These are phyloP conservation scores for Dichomitus squalens DNA, from an alignment of 1,284 basidiomycete genomes.

Conservation along the genomic window DNA sequence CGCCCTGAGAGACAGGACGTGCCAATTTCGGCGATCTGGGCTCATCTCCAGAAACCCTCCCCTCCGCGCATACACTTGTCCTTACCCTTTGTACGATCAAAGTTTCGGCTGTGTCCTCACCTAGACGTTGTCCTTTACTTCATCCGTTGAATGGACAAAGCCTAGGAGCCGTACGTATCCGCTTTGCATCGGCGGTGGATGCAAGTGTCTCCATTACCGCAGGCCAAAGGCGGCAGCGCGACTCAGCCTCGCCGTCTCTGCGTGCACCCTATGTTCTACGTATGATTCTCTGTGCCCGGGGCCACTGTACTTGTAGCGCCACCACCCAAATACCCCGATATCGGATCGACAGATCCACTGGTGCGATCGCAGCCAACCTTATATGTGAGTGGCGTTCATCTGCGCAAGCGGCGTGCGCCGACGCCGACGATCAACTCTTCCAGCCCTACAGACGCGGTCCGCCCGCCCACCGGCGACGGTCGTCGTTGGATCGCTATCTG, in stretches of 20 bases:
- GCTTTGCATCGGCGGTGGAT: background rate
- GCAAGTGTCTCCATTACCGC: background rate
- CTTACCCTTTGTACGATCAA: background rate
- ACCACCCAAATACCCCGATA: background rate
- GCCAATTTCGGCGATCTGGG: background rate
- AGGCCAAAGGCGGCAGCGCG: background rate
- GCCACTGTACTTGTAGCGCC: background rate
- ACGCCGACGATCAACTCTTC: background rate
- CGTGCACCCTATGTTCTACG: background rate
- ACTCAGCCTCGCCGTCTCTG: background rate
- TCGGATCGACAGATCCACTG: slow-evolving; percentile 8
- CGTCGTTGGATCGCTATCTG: slow-evolving; percentile 14
- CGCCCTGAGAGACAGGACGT: background rate
- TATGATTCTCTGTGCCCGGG: background rate
- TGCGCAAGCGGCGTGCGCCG: background rate
- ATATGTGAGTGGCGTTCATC: background rate
- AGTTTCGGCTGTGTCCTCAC: background rate
- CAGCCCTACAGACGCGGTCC: background rate
- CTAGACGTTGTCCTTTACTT: background rate
- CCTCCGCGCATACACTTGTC: background rate
- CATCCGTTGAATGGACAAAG: background rate
- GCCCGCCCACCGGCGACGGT: background rate
- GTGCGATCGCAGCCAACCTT: background rate
- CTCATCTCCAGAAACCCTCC: background rate
- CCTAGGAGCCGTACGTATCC: background rate